A percentile compares a stretch with the other conserved stretches of the same genome.
Conservation (phyloP, 73 alveolate genomes). For the Paramecium biaurelia region DNA sequence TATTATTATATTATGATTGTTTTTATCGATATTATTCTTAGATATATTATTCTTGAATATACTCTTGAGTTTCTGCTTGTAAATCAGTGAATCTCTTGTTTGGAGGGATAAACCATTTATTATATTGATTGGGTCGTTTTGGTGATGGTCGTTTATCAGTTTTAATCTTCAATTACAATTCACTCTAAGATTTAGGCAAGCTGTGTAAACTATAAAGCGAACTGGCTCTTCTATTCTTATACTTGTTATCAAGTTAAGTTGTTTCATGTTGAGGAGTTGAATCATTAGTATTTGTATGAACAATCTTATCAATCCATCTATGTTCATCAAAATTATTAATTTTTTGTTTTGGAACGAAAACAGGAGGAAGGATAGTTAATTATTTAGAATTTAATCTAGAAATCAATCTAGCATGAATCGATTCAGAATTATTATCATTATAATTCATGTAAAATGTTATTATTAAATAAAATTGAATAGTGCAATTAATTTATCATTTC, state of each 20-base stretch:
- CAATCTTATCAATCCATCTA: background rate
- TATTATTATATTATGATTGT: background rate
- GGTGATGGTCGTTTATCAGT: background rate
- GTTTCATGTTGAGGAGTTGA: background rate
- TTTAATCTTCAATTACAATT: background rate
- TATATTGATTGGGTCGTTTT: background rate
- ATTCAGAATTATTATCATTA: background rate
- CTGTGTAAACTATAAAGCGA: background rate
- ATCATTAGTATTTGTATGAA: background rate
- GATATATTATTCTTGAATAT: background rate
- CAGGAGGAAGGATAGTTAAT: background rate
- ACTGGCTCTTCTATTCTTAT: background rate
- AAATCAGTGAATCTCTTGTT: background rate
- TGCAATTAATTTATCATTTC: background rate
- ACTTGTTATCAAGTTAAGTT: background rate
- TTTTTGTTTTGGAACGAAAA: background rate
- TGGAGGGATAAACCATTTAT: conserved; percentile 26
- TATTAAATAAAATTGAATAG: background rate
- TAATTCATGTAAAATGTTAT: background rate
- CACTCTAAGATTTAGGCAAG: background rate
- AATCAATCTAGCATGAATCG: background rate
- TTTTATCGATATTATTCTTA: background rate
- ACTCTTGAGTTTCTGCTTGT: background rate
- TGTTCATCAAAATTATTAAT: background rate
- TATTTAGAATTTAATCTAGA: background rate